Evolutionary conservation across 1,139 yeast species (phyloP).

Genomic region (Saccharomyces hybrid): DNA sequence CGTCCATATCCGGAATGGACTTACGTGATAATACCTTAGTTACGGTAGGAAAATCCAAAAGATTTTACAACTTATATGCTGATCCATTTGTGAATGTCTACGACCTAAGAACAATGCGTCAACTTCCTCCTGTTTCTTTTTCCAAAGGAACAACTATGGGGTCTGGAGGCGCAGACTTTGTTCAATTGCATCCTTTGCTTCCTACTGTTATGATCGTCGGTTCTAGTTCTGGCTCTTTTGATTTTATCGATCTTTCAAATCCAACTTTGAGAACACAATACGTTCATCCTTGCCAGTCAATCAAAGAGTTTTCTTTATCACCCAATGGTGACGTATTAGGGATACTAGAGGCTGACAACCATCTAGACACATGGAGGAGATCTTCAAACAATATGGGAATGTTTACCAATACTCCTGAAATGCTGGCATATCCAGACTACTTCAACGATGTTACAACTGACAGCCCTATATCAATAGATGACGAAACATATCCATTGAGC

Average conservation of each 20-base stretch:
- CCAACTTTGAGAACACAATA: slow-evolving; percentile 58
- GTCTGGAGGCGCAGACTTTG: slow-evolving; percentile 83
- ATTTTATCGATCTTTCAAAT: slow-evolving; percentile 74
- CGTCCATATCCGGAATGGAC: slow-evolving; percentile 70
- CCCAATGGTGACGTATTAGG: slow-evolving; percentile 75
- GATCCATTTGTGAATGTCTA: slow-evolving; percentile 82
- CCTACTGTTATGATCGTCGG: slow-evolving; percentile 73
- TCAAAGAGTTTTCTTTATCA: slow-evolving; percentile 58
- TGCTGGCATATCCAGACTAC: slow-evolving; percentile 34
- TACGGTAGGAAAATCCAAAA: slow-evolving; percentile 71
- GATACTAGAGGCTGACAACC: slow-evolving; percentile 57
- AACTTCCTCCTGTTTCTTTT: slow-evolving; percentile 76
- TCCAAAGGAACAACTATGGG: slow-evolving; percentile 30
- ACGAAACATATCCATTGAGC: slow-evolving; percentile 53
- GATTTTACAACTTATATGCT: slow-evolving; percentile 45
- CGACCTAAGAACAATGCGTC: slow-evolving; percentile 67
- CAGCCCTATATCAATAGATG: slow-evolving; percentile 37
- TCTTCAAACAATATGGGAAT: slow-evolving; percentile 19
- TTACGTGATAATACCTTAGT: slow-evolving; percentile 68
- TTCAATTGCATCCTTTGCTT: slow-evolving; percentile 76
- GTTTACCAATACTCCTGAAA: slow-evolving; percentile 35
- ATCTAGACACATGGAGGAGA: slow-evolving; percentile 63
- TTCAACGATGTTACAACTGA: slow-evolving; percentile 29
- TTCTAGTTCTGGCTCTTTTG: slow-evolving; percentile 73
- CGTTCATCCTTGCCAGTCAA: slow-evolving; percentile 45